Evolutionary conservation across 305 asterid genomes (phyloP).

Genomic region (Fraxinus velutina): DNA sequence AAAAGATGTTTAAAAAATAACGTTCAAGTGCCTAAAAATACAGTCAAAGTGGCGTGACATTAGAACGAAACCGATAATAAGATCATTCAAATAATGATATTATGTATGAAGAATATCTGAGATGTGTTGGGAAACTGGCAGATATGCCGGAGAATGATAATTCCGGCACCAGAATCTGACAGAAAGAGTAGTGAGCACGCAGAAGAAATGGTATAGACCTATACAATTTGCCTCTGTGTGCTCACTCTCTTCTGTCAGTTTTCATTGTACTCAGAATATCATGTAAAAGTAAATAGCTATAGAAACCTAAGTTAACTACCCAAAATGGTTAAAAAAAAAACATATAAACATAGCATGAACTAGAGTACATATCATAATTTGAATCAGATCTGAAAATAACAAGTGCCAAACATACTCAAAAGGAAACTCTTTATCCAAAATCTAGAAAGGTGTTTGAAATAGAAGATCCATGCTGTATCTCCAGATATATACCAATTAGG

Average conservation of each 20-base stretch:
- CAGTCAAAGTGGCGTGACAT: background rate
- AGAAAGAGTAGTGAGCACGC: constrained; percentile 1
- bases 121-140: background rate
- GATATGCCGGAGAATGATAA: background rate
- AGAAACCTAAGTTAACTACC: background rate
- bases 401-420: background rate
- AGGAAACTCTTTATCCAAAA: background rate
- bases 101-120: background rate
- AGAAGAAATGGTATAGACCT: background rate
- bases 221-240: constrained; percentile 4
- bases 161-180: background rate
- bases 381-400: background rate
- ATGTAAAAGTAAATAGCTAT: background rate
- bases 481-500: background rate
- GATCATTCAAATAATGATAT: background rate
- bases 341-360: background rate
- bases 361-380: background rate
- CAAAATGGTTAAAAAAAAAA: background rate
- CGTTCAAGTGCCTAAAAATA: background rate
- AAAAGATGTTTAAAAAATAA: background rate
- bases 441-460: background rate
- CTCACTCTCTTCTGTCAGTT: constrained; percentile 10
- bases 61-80: background rate
- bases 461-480: background rate
- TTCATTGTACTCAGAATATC: background rate